Evolutionary conservation across 1,139 yeast species (phyloP).

Genomic region (Williopsis jadinii): DNA sequence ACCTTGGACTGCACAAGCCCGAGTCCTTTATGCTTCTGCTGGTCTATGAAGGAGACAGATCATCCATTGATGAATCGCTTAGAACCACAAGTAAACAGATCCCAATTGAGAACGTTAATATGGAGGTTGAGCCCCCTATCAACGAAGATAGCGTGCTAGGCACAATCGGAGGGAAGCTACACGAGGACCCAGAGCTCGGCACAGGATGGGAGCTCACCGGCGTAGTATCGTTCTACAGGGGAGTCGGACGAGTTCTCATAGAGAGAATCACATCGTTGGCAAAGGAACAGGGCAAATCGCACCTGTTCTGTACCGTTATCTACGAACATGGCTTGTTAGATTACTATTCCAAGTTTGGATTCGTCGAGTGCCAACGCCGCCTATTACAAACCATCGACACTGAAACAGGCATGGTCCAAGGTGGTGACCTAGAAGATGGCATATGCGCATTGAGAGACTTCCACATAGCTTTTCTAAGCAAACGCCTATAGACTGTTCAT

Average conservation of each 20-base stretch:
- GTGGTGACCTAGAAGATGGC: conserved; percentile 28
- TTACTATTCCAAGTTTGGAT: conserved; percentile 39
- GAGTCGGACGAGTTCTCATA: conserved; percentile 34
- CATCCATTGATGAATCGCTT: background rate
- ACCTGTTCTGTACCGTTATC: conserved; percentile 37
- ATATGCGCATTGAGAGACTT: conserved; percentile 30
- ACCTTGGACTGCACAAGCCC: conserved; percentile 24
- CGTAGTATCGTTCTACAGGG: conserved; percentile 43
- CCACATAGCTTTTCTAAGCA: conserved; percentile 29
- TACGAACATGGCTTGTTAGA: conserved; percentile 42
- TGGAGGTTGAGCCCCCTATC: conserved; percentile 24
- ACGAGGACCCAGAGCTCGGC: conserved; percentile 5
- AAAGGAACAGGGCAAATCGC: conserved; percentile 5
- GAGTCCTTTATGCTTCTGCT: conserved; percentile 15
- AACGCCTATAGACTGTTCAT: conserved; percentile 1
- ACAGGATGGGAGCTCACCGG: conserved; percentile 38
- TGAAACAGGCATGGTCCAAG: conserved; percentile 17
- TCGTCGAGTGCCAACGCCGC: conserved; percentile 24
- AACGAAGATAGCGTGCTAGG: conserved; percentile 29
- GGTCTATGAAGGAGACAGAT: conserved; percentile 2
- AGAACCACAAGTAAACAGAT: background rate
- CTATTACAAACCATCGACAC: conserved; percentile 21
- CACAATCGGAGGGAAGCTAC: conserved; percentile 35
- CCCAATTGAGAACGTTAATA: conserved; percentile 6
- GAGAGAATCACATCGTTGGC: conserved; percentile 15